Percentiles rank a stretch among this genome's conserved stretches.
Conservation (phyloP, 2,329 filamentous ascomycete species). For the Alternaria arbusti region DNA sequence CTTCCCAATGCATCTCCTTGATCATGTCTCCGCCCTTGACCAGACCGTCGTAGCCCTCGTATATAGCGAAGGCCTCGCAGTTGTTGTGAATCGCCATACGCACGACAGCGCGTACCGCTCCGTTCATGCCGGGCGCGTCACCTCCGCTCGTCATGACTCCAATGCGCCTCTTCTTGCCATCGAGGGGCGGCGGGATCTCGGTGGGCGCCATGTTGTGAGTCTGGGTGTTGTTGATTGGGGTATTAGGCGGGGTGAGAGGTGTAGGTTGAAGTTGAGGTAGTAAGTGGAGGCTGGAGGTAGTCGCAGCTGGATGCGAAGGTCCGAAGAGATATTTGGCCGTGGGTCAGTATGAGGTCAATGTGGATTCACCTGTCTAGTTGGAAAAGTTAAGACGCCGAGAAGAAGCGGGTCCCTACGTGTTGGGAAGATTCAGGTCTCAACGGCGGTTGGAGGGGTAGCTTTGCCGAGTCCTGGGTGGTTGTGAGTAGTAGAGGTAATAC, state of each 20-base stretch:
- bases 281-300: constrained; percentile 11
- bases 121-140: constrained; percentile 95
- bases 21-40: constrained; percentile 90
- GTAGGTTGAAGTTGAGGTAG: background rate
- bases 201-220: constrained; percentile 36
- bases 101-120: constrained; percentile 85
- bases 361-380: constrained; percentile 21
- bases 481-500: background rate
- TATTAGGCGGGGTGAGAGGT: constrained; percentile 7
- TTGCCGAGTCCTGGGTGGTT: constrained; percentile 7
- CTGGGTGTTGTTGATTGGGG: constrained; percentile 2
- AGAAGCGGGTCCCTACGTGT: constrained; percentile 30
- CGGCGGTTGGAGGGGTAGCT: constrained; percentile 17
- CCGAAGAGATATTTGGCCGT: constrained; percentile 17
- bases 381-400: constrained; percentile 22
- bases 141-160: constrained; percentile 94
- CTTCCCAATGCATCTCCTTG: constrained; percentile 85
- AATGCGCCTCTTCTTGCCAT: constrained; percentile 68
- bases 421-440: constrained; percentile 24
- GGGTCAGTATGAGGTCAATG: constrained; percentile 36
- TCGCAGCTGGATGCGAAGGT: constrained; percentile 6
- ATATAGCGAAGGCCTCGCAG: constrained; percentile 61
- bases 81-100: constrained; percentile 84
- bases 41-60: constrained; percentile 95
- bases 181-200: constrained; percentile 44